phyloP scores from a whole-genome alignment of 345 rosid species.

The Heritiera littoralis region DNA sequence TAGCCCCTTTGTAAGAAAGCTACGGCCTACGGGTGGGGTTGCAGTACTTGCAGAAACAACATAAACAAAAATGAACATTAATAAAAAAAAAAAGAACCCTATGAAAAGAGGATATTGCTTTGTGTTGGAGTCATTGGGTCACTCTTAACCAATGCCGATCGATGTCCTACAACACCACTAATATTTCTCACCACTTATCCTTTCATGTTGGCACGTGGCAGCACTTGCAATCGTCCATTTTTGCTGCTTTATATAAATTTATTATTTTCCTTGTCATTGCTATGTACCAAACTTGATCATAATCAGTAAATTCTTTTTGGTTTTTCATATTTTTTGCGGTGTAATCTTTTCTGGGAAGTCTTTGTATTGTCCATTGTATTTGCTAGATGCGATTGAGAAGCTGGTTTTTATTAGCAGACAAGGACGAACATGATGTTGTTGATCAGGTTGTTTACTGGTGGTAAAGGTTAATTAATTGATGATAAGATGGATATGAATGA shows the following conservation, averaged over 20 bases:
- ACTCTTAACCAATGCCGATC: not conserved
- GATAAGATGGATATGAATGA: not conserved
- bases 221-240: not conserved
- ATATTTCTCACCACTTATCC: not conserved
- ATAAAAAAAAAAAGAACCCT: not conserved
- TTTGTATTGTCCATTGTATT: not conserved
- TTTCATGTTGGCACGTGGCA: not conserved
- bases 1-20: not conserved
- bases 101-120: not conserved
- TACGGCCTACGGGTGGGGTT: not conserved
- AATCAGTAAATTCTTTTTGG: too few species aligned
- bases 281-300: not conserved
- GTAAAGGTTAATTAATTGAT: not conserved
- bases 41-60: not conserved
- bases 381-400: not conserved
- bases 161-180: slow-evolving; percentile 8
- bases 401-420: not conserved
- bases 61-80: not conserved
- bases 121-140: not conserved
- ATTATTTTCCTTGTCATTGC: not conserved
- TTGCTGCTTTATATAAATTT: not conserved
- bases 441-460: not conserved
- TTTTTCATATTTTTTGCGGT: not conserved
- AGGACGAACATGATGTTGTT: not conserved
- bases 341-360: not conserved